Percentiles rank a stretch among this genome's conserved stretches.
Evolutionary conservation across 345 rosid genomes (phyloP).

Genomic region (Fremontodendron californicum): DNA sequence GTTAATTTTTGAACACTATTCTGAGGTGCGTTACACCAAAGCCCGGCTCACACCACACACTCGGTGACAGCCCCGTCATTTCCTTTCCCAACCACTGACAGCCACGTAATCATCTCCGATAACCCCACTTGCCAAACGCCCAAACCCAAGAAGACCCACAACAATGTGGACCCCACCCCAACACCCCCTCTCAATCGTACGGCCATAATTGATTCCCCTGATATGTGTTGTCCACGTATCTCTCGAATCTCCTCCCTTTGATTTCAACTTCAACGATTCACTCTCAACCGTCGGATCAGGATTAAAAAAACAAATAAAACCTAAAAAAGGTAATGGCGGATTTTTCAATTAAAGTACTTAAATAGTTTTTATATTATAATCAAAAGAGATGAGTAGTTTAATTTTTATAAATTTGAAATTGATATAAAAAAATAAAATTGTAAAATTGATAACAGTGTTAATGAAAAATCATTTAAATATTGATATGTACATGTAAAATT

Average conservation of each 20-base stretch:
- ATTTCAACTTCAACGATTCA: neutral
- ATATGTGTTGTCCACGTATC: neutral
- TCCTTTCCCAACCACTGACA: neutral
- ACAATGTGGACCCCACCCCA: neutral
- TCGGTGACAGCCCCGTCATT: neutral
- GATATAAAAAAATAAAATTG: too few relatives aligned
- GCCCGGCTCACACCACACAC: neutral
- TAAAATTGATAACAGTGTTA: too few relatives aligned
- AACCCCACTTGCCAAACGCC: neutral
- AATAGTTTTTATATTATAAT: too few relatives aligned
- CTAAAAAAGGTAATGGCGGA: neutral
- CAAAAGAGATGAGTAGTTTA: too few relatives aligned
- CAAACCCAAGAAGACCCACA: neutral
- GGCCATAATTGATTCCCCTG: neutral
- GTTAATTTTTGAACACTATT: neutral
- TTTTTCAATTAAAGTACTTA: too few relatives aligned
- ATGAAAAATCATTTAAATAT: too few relatives aligned
- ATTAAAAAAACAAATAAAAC: neutral
- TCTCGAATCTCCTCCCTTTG: neutral
- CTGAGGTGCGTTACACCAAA: slow-evolving; percentile 8
- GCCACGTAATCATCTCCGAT: slow-evolving; percentile 8
- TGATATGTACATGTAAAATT: too few relatives aligned
- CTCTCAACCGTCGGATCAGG: slow-evolving; percentile 29
- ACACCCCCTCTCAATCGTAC: neutral
- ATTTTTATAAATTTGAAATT: too few relatives aligned